Conservation (phyloP, 805 yeast genomes). For the Saccharomycopsis babjevae region DNA sequence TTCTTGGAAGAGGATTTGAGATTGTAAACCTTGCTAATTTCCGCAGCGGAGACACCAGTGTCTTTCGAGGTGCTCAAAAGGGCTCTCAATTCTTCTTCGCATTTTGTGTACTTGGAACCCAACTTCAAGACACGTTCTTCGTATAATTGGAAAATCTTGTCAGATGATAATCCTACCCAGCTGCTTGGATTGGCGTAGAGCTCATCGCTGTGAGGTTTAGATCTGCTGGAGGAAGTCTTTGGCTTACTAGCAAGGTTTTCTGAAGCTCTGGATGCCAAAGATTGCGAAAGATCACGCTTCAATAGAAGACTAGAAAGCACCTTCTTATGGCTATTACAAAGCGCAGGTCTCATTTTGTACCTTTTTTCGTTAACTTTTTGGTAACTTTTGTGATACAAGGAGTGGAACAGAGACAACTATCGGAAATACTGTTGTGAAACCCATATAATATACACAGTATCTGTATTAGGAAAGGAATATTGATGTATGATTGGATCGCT, state of each 20-base stretch:
- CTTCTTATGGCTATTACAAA: not conserved
- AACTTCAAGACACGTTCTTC: conserved; percentile 45
- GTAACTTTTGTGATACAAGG: too few species aligned
- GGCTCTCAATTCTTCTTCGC: conserved; percentile 46
- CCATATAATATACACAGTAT: not conserved
- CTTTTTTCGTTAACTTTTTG: too few species aligned
- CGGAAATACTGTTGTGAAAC: not conserved
- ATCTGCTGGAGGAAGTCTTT: not conserved
- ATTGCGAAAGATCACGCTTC: not conserved
- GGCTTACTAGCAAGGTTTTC: not conserved
- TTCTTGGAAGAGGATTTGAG: conserved; percentile 32
- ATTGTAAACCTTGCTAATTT: conserved; percentile 10
- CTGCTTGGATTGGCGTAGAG: conserved; percentile 52
- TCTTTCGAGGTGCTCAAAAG: conserved; percentile 37
- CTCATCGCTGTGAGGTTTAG: conserved; percentile 4
- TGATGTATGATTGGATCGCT: not conserved
- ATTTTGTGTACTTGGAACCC: conserved; percentile 41
- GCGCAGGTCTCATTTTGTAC: not conserved
- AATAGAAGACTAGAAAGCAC: not conserved
- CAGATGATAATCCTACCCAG: conserved; percentile 63
- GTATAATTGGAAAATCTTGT: conserved; percentile 50
- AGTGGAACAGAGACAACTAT: too few species aligned
- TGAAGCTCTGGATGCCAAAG: not conserved
- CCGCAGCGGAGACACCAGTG: conserved; percentile 30
- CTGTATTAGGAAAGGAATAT: not conserved